Conservation (phyloP, 257 asterid genomes). For the Asclepias syriaca region DNA sequence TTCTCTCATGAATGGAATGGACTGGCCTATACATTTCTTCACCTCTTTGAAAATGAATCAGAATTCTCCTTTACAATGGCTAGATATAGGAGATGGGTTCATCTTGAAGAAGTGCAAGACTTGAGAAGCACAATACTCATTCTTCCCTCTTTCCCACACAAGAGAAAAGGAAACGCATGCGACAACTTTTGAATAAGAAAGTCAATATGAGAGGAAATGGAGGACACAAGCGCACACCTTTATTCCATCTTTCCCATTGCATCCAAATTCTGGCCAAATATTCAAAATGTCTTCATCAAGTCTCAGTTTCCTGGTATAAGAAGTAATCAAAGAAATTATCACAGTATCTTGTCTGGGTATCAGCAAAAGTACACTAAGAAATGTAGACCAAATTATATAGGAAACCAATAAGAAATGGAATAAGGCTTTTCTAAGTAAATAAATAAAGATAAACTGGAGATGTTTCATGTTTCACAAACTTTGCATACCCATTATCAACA, state of each 20-base stretch:
- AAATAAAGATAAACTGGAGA: not conserved
- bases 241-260: constrained; percentile 72
- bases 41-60: constrained; percentile 1
- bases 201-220: not conserved
- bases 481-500: constrained; percentile 76
- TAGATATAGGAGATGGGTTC: not conserved
- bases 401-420: not conserved
- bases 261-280: constrained; percentile 85
- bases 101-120: not conserved
- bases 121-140: not conserved
- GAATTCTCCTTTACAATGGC: not conserved
- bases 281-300: constrained; percentile 64
- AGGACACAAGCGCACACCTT: constrained; percentile 44
- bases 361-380: not conserved
- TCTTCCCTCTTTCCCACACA: not conserved
- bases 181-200: not conserved
- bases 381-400: not conserved
- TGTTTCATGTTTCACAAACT: not conserved
- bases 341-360: not conserved
- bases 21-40: not conserved
- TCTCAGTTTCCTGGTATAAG: constrained; percentile 65
- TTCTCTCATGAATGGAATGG: not conserved
- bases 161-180: not conserved
- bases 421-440: not conserved
- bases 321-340: constrained; percentile 12